Evolutionary conservation across 1,284 basidiomycete species (phyloP).

Genomic region (Mycena sp.): DNA sequence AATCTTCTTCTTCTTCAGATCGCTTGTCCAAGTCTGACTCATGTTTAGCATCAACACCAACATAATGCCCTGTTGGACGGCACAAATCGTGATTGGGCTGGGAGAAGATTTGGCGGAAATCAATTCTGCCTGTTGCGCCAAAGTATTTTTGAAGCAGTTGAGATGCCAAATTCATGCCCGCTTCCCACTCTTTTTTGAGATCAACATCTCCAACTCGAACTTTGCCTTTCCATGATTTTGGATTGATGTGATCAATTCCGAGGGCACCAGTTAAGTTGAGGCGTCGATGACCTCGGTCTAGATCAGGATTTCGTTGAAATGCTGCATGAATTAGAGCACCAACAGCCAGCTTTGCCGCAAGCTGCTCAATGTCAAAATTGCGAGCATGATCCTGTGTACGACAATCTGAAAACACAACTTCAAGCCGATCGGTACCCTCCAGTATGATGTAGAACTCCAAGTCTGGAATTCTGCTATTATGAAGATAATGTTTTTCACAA

Average conservation of each 20-base stretch:
- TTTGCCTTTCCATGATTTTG: slow-evolving; percentile 44
- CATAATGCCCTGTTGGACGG: slow-evolving; percentile 37
- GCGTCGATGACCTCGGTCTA: slow-evolving; percentile 41
- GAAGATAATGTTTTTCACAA: slow-evolving; percentile 44
- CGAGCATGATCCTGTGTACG: slow-evolving; percentile 47
- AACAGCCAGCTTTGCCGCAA: slow-evolving; percentile 44
- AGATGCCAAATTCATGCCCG: slow-evolving; percentile 30
- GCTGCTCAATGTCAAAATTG: slow-evolving; percentile 47
- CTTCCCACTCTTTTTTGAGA: slow-evolving; percentile 35
- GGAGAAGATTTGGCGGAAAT: slow-evolving; percentile 35
- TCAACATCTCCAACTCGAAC: slow-evolving; percentile 42
- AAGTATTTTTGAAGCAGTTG: slow-evolving; percentile 35
- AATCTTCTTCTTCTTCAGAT: slow-evolving; percentile 26
- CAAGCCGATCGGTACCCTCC: slow-evolving; percentile 47
- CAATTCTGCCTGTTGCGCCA: slow-evolving; percentile 19
- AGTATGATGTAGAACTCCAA: slow-evolving; percentile 41
- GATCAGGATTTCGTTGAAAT: slow-evolving; percentile 43
- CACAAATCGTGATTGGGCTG: slow-evolving; percentile 36
- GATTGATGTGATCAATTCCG: slow-evolving; percentile 47
- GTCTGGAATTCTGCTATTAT: slow-evolving; percentile 36
- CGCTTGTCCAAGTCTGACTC: slow-evolving; percentile 17
- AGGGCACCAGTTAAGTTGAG: slow-evolving; percentile 36
- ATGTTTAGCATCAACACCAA: slow-evolving; percentile 30
- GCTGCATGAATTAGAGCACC: slow-evolving; percentile 41
- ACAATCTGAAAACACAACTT: slow-evolving; percentile 43